phyloP scores from a whole-genome alignment of 1,284 basidiomycete genomes.

The Ustanciosporium gigantosporum region DNA sequence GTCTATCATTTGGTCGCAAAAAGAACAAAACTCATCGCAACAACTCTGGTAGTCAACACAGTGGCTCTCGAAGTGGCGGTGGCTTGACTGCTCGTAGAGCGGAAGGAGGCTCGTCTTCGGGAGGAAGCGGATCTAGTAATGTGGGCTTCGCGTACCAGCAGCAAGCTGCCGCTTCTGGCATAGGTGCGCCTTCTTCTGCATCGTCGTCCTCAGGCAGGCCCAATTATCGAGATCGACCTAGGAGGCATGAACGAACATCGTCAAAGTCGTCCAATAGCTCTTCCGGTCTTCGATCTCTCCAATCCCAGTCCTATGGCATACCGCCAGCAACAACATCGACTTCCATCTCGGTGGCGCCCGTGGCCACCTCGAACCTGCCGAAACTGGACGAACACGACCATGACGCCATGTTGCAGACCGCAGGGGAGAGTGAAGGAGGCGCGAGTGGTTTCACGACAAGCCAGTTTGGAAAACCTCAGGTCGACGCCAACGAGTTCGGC shows the following conservation, averaged over 20 bases:
- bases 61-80: constrained; percentile 17
- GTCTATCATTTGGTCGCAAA: constrained; percentile 42
- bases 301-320: constrained; percentile 2
- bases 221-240: constrained; percentile 40
- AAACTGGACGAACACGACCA: constrained; percentile 32
- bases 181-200: not conserved
- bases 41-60: constrained; percentile 10
- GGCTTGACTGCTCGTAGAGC: constrained; percentile 6
- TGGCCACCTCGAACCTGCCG: constrained; percentile 4
- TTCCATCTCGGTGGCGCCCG: constrained; percentile 5
- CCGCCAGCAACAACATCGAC: constrained; percentile 6
- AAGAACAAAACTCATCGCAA: constrained; percentile 4
- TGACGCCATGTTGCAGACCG: constrained; percentile 8
- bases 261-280: constrained; percentile 28
- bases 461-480: constrained; percentile 11
- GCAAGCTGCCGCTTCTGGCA: not conserved
- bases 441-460: not conserved
- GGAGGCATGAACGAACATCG: constrained; percentile 37
- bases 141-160: not conserved
- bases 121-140: constrained; percentile 12
- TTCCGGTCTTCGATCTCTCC: constrained; percentile 16
- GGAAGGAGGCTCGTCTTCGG: constrained; percentile 15
- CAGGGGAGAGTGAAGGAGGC: not conserved
- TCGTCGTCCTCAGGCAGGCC: constrained; percentile 10
- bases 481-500: constrained; percentile 27